Conservation (phyloP, 352 stramenopile genomes). For the Phytophthora fragariae region DNA sequence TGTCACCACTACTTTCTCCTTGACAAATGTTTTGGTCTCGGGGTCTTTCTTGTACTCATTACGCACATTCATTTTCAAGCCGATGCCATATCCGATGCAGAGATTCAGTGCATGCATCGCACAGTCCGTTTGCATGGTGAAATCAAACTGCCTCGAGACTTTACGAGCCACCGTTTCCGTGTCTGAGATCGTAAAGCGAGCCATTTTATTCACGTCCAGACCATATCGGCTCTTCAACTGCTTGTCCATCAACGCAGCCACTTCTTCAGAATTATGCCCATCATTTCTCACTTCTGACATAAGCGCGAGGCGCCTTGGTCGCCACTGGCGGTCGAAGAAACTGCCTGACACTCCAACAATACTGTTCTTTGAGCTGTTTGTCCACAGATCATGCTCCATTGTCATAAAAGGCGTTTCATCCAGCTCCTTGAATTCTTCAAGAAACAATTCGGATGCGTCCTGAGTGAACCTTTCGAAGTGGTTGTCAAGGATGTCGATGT, state of each 20-base stretch:
- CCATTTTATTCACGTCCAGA: too few species aligned
- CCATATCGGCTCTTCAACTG: not conserved
- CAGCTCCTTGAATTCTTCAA: constrained; percentile 2
- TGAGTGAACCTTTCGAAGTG: not conserved
- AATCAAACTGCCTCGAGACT: too few species aligned
- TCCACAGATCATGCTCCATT: constrained; percentile 11
- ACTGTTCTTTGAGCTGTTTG: constrained; percentile 9
- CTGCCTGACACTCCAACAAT: constrained; percentile 9
- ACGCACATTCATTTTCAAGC: too few species aligned
- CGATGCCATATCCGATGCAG: too few species aligned
- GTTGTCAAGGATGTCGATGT: constrained; percentile 7
- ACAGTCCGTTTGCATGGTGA: too few species aligned
- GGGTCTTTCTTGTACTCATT: not conserved
- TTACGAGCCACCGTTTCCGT: too few species aligned
- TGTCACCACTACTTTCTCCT: constrained; percentile 9
- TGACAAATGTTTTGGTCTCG: not conserved
- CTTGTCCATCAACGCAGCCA: not conserved
- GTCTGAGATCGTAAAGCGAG: too few species aligned
- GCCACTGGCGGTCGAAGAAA: not conserved
- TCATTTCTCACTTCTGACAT: not conserved
- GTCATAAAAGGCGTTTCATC: constrained; percentile 6
- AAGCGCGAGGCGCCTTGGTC: not conserved
- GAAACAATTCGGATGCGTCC: not conserved
- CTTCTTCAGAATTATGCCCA: not conserved
- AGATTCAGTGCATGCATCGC: too few species aligned